phyloP scores from a whole-genome alignment of 2,329 filamentous ascomycete genomes.

The Cercospora janseana region DNA sequence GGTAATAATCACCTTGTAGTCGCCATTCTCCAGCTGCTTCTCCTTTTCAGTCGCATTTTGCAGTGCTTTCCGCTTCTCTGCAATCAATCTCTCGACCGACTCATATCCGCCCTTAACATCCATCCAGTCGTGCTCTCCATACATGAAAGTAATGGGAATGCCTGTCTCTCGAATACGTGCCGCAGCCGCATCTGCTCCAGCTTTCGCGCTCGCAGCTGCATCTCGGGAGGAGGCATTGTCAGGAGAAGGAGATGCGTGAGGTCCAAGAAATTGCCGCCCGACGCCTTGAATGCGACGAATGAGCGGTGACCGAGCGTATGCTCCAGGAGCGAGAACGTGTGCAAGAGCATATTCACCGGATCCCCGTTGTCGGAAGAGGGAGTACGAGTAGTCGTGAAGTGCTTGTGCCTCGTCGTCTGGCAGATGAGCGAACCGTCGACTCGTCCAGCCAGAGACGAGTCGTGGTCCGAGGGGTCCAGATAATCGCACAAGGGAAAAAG shows the following conservation, averaged over 20 bases:
- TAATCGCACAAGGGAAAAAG: conserved; percentile 86
- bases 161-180: conserved; percentile 62
- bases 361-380: conserved; percentile 86
- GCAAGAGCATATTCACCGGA: conserved; percentile 91
- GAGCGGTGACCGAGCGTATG: conserved; percentile 82
- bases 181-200: conserved; percentile 58
- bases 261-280: conserved; percentile 63
- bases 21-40: conserved; percentile 69
- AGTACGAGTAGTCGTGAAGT: conserved; percentile 91
- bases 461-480: conserved; percentile 85
- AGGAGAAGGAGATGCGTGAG: conserved; percentile 31
- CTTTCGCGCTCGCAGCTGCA: neutral
- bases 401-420: conserved; percentile 75
- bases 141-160: conserved; percentile 82
- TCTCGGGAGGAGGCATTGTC: conserved; percentile 28
- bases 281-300: conserved; percentile 84
- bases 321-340: conserved; percentile 89
- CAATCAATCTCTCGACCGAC: conserved; percentile 73
- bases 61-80: conserved; percentile 61
- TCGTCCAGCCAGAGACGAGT: conserved; percentile 92
- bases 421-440: conserved; percentile 84
- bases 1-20: conserved; percentile 78
- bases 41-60: conserved; percentile 63
- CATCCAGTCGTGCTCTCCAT: conserved; percentile 99
- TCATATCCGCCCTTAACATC: conserved; percentile 82